Evolutionary conservation across 2,329 filamentous ascomycete genomes (phyloP).

Genomic region (Cytospora piceae): DNA sequence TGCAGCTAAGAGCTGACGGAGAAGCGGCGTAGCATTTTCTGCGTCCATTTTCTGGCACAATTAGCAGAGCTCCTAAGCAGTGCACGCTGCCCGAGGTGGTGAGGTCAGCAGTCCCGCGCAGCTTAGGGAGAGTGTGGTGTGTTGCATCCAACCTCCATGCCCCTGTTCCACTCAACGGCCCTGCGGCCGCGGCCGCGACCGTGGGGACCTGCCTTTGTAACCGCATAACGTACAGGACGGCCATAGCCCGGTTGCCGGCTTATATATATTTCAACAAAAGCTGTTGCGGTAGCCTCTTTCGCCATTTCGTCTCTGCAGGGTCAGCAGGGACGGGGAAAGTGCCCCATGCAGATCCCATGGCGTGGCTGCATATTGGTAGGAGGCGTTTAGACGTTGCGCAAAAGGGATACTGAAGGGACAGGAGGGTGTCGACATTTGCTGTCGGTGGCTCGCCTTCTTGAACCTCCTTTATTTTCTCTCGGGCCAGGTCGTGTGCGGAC

Average conservation of each 20-base stretch:
- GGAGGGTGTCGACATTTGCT: no score
- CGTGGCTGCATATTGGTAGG: not conserved
- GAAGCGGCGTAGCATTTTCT: not conserved
- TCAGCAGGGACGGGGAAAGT: not conserved
- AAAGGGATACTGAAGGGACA: not conserved
- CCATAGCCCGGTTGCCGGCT: no score
- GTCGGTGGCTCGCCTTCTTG: not conserved
- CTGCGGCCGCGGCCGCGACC: no score
- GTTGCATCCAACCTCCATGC: not conserved
- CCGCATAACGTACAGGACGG: not conserved
- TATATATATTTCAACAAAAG: not conserved
- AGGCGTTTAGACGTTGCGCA: not conserved
- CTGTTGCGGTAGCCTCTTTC: not conserved
- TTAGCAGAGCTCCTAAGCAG: no score
- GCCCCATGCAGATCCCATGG: constrained; percentile 8
- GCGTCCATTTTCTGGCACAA: no score
- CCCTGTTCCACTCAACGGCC: not conserved
- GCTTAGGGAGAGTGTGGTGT: not conserved
- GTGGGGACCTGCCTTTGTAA: not conserved
- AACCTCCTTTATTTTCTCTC: not conserved
- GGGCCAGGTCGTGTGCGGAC: not conserved
- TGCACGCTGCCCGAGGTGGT: not conserved
- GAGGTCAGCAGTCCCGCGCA: no score
- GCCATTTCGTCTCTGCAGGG: not conserved
- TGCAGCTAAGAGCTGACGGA: not conserved